phyloP scores from a whole-genome alignment of 2,329 filamentous ascomycete species.

The Fusarium lyarnte region DNA sequence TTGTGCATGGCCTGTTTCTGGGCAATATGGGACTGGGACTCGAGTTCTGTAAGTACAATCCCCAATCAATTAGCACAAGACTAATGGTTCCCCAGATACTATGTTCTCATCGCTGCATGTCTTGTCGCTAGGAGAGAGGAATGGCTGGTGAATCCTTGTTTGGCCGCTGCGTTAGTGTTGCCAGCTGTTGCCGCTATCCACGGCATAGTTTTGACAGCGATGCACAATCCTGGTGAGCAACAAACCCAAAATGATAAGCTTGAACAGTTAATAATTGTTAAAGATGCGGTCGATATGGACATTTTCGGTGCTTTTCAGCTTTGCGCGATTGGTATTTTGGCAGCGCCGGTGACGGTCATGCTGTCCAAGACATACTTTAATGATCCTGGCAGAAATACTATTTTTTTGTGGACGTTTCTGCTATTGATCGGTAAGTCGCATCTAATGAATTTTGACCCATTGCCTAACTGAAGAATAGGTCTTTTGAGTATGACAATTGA shows the following conservation, averaged over 20 bases:
- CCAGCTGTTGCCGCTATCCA: conserved; percentile 73
- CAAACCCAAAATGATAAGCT: accelerated
- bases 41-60: conserved; percentile 56
- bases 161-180: conserved; percentile 70
- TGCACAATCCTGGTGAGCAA: conserved; percentile 66
- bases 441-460: accelerated
- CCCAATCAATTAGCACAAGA: not conserved
- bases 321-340: conserved; percentile 72
- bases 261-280: not conserved
- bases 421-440: conserved; percentile 63
- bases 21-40: conserved; percentile 66
- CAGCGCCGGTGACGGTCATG: conserved; percentile 69
- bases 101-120: conserved; percentile 70
- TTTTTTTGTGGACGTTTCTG: conserved; percentile 72
- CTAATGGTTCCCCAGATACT: conserved; percentile 59
- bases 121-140: conserved; percentile 68
- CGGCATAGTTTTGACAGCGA: conserved; percentile 66
- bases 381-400: conserved; percentile 69
- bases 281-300: conserved; percentile 73
- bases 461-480: conserved; percentile 48
- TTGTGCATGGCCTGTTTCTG: conserved; percentile 66
- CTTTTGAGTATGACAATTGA: conserved; percentile 70
- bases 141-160: conserved; percentile 70
- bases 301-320: conserved; percentile 74
- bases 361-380: conserved; percentile 72